Conservation (phyloP, 768 basidiomycete genomes). For the Russula virescens region DNA sequence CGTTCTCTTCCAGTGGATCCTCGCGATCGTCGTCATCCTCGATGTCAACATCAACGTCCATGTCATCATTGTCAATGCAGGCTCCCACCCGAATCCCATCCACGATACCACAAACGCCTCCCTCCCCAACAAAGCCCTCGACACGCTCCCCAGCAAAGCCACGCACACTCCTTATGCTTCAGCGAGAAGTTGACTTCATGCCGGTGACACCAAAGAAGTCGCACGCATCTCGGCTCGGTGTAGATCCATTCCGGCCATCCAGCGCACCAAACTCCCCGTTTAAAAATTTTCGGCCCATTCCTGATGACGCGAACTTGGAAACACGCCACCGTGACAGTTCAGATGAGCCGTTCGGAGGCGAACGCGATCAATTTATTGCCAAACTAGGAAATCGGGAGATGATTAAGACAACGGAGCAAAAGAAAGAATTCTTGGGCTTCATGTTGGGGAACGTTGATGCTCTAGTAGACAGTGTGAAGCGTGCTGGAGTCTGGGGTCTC, state of each 20-base stretch:
- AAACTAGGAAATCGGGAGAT: slow-evolving; percentile 24
- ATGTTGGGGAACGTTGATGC: slow-evolving; percentile 91
- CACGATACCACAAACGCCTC: slow-evolving; percentile 11
- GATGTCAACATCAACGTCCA: slow-evolving; percentile 27
- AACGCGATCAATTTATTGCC: slow-evolving; percentile 20
- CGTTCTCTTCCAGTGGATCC: slow-evolving; percentile 15
- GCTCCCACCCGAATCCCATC: slow-evolving; percentile 24
- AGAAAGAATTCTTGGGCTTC: slow-evolving; percentile 71
- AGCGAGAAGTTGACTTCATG: slow-evolving; percentile 64
- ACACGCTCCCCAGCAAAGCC: slow-evolving; percentile 32
- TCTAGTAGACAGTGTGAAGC: slow-evolving; percentile 79
- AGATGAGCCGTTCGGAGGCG: slow-evolving; percentile 17
- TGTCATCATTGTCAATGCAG: slow-evolving; percentile 33
- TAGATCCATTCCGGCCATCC: slow-evolving; percentile 26
- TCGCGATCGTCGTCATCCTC: slow-evolving; percentile 21
- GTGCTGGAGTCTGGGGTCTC: slow-evolving; percentile 84
- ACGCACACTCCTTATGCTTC: slow-evolving; percentile 57
- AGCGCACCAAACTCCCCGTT: slow-evolving; percentile 17
- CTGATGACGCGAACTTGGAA: not conserved
- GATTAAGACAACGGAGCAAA: slow-evolving; percentile 64
- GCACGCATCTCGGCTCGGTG: slow-evolving; percentile 31
- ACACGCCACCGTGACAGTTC: slow-evolving; percentile 1
- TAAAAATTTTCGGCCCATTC: slow-evolving; percentile 11
- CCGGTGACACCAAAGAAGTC: slow-evolving; percentile 67
- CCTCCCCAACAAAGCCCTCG: slow-evolving; percentile 18